Conservation (phyloP, 371 early-diverging fungal genomes). For the Lichtheimia ramosa region DNA sequence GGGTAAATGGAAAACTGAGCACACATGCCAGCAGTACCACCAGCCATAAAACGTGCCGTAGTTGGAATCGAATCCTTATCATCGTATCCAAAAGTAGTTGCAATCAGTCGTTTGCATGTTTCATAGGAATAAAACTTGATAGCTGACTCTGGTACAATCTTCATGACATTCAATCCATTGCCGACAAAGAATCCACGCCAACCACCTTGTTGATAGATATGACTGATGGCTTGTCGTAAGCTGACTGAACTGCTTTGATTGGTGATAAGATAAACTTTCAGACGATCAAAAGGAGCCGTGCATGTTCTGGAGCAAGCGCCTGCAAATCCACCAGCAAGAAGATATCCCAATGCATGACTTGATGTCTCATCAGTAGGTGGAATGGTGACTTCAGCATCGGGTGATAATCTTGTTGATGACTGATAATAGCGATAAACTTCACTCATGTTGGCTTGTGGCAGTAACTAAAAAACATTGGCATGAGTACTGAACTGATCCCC, state of each 20-base stretch:
- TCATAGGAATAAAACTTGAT: constrained; percentile 76
- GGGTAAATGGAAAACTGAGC: constrained; percentile 76
- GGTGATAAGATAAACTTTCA: constrained; percentile 76
- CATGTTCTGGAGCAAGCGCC: constrained; percentile 79
- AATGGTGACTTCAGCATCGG: constrained; percentile 68
- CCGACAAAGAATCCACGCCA: constrained; percentile 75
- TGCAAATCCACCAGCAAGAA: constrained; percentile 76
- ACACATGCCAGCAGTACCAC: constrained; percentile 73
- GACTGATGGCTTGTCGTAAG: constrained; percentile 33
- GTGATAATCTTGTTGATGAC: constrained; percentile 60
- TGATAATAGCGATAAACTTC: constrained; percentile 71
- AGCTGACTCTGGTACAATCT: constrained; percentile 81
- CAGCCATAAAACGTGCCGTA: constrained; percentile 70
- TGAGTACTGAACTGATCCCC: background rate
- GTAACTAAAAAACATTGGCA: constrained; percentile 6
- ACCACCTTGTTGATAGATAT: constrained; percentile 67
- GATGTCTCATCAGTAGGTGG: constrained; percentile 55
- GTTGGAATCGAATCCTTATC: constrained; percentile 59
- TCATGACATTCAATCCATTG: constrained; percentile 80
- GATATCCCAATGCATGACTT: constrained; percentile 56
- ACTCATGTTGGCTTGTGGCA: constrained; percentile 41
- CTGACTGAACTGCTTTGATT: constrained; percentile 27
- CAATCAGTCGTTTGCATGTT: constrained; percentile 56
- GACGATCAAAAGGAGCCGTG: constrained; percentile 83
- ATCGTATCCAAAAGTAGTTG: constrained; percentile 33